phyloP scores from a whole-genome alignment of 2,329 filamentous ascomycete species.

The Verticillium tricorpus region DNA sequence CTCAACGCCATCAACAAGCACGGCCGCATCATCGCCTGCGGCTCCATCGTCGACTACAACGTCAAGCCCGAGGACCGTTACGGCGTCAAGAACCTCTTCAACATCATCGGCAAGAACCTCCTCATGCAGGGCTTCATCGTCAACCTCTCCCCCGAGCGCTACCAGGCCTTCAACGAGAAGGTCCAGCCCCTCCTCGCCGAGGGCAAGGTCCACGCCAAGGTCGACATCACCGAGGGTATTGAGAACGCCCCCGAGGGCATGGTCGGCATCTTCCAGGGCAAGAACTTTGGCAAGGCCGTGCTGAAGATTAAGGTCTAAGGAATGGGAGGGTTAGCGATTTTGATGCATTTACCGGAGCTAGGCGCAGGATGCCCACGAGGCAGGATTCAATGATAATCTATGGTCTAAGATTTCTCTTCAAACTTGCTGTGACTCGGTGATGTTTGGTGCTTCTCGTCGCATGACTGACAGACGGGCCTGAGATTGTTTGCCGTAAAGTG shows the following conservation, averaged over 20 bases:
- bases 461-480: too few relatives aligned
- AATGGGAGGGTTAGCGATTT: background rate
- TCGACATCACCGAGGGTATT: conserved; percentile 68
- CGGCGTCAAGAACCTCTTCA: conserved; percentile 61
- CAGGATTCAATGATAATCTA: background rate
- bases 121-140: conserved; percentile 76
- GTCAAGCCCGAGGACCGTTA: conserved; percentile 46
- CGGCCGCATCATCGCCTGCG: conserved; percentile 62
- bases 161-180: conserved; percentile 68
- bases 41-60: conserved; percentile 74
- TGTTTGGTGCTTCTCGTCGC: too few relatives aligned
- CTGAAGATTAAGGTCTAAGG: conserved; percentile 45
- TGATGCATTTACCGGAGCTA: background rate
- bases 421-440: background rate
- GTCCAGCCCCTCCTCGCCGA: conserved; percentile 73
- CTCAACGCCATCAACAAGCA: conserved; percentile 47
- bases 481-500: too few relatives aligned
- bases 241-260: conserved; percentile 74
- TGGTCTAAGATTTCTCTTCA: background rate
- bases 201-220: conserved; percentile 67
- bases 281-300: conserved; percentile 85
- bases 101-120: conserved; percentile 64
- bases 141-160: conserved; percentile 63
- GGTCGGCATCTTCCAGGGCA: conserved; percentile 68
- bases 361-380: background rate